Evolutionary conservation across 331 rosid species (phyloP), one percentile per base, ranked within the genome.

Genomic region (Erythrophleum ivorense): DNA sequence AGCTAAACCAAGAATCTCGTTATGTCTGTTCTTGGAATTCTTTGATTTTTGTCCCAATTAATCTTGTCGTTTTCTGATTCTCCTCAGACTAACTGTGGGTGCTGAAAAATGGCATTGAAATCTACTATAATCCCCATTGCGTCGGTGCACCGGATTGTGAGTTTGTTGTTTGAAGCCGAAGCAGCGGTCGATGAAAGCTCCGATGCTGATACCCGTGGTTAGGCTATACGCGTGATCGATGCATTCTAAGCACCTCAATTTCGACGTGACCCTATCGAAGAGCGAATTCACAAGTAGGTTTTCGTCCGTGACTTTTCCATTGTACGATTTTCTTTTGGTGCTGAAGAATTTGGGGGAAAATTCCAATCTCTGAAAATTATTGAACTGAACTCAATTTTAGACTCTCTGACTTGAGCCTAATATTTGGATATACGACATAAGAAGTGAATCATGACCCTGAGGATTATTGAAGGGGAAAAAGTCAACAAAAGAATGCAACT

Each of bases 221-320:
- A 88, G 0, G 87, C 86, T 7, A 19, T 85, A 80, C 81, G 85
- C 31, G 88, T 94, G 6, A 33, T 92, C 0, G 90, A 94, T 62
- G 90, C 86, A 34, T 91, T 94, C 58, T 8, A 62, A 53, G 24
- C 91, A 65, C 85, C 94, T 1, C 90, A 88, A 76, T 84, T 77
- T 68, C 89, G 85, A 24, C 90, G 83, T 58, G 97, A 95, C 78
- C 66, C 89, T 18, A 85, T 93, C 72, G 89, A 90, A 84, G 91
- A 93, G 87, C 78, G 65, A 19, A 91, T 90, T 83, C 79, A 88
- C 78, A 84, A 78, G 97, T 91, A 86, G 29, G 97, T 72, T 24
- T 55, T 36, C 3, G 15, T 78, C n/a, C 7, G 2, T 71, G 2
- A 43, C 2, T 29, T 78, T 72, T 50, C 21, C 2, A 0, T 50